Base-by-base conservation (phyloP, 495 filamentous ascomycete genomes). In the Immersiella caudata region DNA sequence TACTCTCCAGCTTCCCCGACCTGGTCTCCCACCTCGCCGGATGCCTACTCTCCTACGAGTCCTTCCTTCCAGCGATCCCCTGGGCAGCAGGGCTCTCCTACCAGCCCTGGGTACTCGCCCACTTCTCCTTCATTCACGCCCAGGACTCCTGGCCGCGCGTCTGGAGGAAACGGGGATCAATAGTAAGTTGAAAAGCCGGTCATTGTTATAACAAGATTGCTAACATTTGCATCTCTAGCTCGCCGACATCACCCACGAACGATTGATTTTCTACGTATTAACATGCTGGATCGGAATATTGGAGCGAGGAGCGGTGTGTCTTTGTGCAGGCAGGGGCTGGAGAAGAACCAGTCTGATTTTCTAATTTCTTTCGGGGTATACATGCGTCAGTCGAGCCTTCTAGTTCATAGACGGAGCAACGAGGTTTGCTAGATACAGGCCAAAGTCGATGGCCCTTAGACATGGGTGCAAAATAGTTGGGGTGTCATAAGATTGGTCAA, bases 1-100 rank as follows among this genome's bases (percentile, higher is more conserved):
- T 95, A 92, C 77, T 91, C 88, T 21, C 91, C 91, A 14, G 90
- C 87, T 6, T 91, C 89, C 56, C 91, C 92, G 29, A 86, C 80
- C 27, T 90, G 85, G 80, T 89, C 87, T 65, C 88, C 89, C 1
- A 88, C 87, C 21, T 89, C 87, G 18, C 89, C 89, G 6, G 85
- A 87, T 70, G 86, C 85, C 8, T 93, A 93, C 74, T 92, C 90
- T 51, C 91, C 91, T 8, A 93, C 90, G 46, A 92, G 89, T 68
- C 91, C 91, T 26, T 83, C 84, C 50, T 88, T 91, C 78, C 81
- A 84, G 77, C 83, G 83, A 69, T 88, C 87, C 24, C 86, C 87
- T 9, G 79, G 76, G 67, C 79, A 75, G 73, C 81, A 81, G 65
- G 71, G 74, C 72, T 83, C 85, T 11, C 84, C 83, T n/a, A 82